Percentiles rank a stretch among this genome's conserved stretches.
These are phyloP conservation scores for Rhododendron williamsianum DNA, from an alignment of 148 eudicot genomes.

Conservation along the genomic window DNA sequence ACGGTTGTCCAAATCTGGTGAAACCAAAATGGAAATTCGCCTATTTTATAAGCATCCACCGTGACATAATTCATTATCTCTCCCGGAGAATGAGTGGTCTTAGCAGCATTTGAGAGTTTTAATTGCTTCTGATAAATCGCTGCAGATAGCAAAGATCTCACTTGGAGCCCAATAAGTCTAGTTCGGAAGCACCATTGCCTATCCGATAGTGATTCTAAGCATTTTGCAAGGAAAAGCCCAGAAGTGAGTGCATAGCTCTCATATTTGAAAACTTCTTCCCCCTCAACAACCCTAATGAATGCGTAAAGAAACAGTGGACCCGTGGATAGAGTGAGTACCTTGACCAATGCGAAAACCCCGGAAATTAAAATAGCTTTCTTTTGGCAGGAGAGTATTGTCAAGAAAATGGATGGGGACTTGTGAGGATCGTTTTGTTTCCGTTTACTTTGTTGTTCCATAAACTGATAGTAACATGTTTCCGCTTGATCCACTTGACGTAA, in stretches of 20 bases:
- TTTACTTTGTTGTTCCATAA: conserved; percentile 37
- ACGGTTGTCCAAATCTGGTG: conserved; percentile 59
- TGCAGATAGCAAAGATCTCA: conserved; percentile 71
- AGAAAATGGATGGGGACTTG: conserved; percentile 47
- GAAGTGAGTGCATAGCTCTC: conserved; percentile 65
- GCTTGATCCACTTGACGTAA: conserved; percentile 60
- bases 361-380: conserved; percentile 62
- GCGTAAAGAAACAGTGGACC: conserved; percentile 86
- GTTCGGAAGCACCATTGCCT: conserved; percentile 75
- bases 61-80: conserved; percentile 68
- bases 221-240: conserved; percentile 51
- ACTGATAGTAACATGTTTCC: conserved; percentile 49
- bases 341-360: conserved; percentile 71
- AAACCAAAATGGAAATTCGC: conserved; percentile 80
- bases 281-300: conserved; percentile 82
- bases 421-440: conserved; percentile 30
- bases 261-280: conserved; percentile 42
- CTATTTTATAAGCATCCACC: conserved; percentile 62
- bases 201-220: conserved; percentile 61
- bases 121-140: conserved; percentile 75
- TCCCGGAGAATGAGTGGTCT: conserved; percentile 57
- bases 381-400: conserved; percentile 61
- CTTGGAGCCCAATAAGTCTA: conserved; percentile 61
- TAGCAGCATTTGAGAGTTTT: conserved; percentile 64
- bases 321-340: conserved; percentile 57